Evolutionary conservation across 179 eudicot species (phyloP).

Genomic region (Heliamphora pulchella): DNA sequence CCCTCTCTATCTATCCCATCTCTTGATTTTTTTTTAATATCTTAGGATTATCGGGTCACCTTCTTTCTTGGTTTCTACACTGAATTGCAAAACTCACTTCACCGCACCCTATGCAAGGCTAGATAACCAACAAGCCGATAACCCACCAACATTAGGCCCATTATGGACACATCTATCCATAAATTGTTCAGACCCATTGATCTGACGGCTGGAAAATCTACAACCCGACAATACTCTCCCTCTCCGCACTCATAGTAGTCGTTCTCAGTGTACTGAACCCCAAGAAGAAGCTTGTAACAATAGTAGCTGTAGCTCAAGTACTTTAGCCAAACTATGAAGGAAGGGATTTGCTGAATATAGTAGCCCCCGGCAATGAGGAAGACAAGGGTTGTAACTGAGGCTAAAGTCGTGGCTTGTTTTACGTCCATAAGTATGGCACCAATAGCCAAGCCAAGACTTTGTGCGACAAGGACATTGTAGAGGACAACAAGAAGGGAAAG

Average conservation of each 20-base stretch:
- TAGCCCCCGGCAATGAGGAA: slow-evolving; percentile 94
- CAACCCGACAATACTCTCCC: slow-evolving; percentile 57
- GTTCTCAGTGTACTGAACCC: slow-evolving; percentile 60
- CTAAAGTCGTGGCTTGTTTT: slow-evolving; percentile 85
- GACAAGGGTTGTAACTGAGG: slow-evolving; percentile 86
- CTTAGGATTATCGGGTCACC: too few relatives aligned
- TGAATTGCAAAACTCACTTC: slow-evolving; percentile 20
- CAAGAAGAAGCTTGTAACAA: slow-evolving; percentile 80
- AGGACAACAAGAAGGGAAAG: slow-evolving; percentile 73
- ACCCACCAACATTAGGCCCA: slow-evolving; percentile 83
- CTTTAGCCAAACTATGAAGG: slow-evolving; percentile 89
- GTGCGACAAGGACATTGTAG: slow-evolving; percentile 81
- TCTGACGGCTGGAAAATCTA: slow-evolving; percentile 59
- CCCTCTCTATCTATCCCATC: too few relatives aligned
- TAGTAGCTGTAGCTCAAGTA: slow-evolving; percentile 92
- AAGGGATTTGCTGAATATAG: slow-evolving; percentile 82
- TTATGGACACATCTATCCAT: slow-evolving; percentile 54
- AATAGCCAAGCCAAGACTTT: slow-evolving; percentile 81
- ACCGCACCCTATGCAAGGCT: slow-evolving; percentile 60
- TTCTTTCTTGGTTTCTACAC: background rate
- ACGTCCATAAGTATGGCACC: slow-evolving; percentile 94
- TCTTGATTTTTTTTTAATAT: too few relatives aligned
- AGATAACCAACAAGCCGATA: slow-evolving; percentile 75
- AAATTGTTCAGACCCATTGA: slow-evolving; percentile 55
- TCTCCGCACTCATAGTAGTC: slow-evolving; percentile 69